phyloP scores from a whole-genome alignment of 441 rosid species.

The Caryocar brasiliense region DNA sequence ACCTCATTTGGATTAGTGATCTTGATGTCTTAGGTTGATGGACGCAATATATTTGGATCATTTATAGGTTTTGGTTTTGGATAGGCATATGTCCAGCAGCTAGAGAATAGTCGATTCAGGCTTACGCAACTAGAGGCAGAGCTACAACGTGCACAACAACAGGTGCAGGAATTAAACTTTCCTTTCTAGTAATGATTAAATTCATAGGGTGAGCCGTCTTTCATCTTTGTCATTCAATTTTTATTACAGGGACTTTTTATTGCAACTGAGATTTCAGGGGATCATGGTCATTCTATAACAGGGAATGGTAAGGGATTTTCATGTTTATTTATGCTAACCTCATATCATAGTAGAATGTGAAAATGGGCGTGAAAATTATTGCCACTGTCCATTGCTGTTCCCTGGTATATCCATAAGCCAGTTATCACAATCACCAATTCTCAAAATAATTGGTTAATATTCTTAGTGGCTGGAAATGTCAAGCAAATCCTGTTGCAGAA shows the following conservation, averaged over 20 bases:
- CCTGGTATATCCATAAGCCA: no score
- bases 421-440: no score
- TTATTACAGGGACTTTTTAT: slow-evolving; percentile 43
- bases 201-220: not conserved
- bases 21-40: slow-evolving; percentile 7
- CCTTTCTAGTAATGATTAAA: not conserved
- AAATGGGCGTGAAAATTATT: no score
- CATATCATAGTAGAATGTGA: no score
- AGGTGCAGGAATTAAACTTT: slow-evolving; percentile 25
- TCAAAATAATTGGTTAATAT: no score
- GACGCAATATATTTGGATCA: slow-evolving; percentile 24
- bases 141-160: slow-evolving; percentile 69
- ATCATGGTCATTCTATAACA: slow-evolving; percentile 26
- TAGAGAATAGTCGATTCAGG: slow-evolving; percentile 61
- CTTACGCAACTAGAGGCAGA: slow-evolving; percentile 77
- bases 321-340: no score
- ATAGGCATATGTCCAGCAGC: slow-evolving; percentile 92
- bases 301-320: slow-evolving; percentile 48
- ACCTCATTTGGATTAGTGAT: not conserved
- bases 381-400: no score
- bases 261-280: slow-evolving; percentile 38
- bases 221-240: not conserved
- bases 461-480: no score
- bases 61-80: slow-evolving; percentile 46
- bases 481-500: no score